Conservation (phyloP, 345 rosid genomes). For the Syzygium aromaticum region DNA sequence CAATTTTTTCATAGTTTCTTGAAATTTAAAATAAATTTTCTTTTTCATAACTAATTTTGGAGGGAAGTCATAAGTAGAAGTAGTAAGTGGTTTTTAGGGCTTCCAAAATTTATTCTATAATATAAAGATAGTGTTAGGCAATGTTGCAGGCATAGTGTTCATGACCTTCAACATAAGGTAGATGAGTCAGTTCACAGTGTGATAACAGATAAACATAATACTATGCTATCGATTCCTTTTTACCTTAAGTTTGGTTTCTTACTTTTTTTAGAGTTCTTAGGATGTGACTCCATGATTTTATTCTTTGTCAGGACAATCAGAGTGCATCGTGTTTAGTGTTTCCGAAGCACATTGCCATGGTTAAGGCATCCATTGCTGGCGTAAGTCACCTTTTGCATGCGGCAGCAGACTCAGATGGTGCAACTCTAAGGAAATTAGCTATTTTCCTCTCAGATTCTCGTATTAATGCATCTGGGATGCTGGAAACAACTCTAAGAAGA, state of each 20-base stretch:
- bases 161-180: background rate
- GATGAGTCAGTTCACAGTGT: background rate
- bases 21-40: background rate
- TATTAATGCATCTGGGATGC: conserved; percentile 49
- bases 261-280: background rate
- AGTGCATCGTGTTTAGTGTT: conserved; percentile 9
- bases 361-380: conserved; percentile 84
- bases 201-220: background rate
- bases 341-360: conserved; percentile 42
- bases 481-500: conserved; percentile 71
- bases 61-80: background rate
- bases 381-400: conserved; percentile 65
- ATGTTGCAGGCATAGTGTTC: background rate
- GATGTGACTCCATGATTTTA: background rate
- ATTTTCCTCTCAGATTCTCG: conserved; percentile 42
- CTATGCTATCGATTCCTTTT: background rate
- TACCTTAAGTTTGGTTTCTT: background rate
- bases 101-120: background rate
- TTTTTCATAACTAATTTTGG: background rate
- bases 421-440: conserved; percentile 62
- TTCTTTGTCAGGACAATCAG: conserved; percentile 20
- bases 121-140: background rate
- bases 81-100: background rate
- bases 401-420: conserved; percentile 52
- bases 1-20: background rate